These are phyloP conservation scores for Gracilaria vermiculophylla DNA, from an alignment of 23 red algal genomes.

Conservation along the genomic window DNA sequence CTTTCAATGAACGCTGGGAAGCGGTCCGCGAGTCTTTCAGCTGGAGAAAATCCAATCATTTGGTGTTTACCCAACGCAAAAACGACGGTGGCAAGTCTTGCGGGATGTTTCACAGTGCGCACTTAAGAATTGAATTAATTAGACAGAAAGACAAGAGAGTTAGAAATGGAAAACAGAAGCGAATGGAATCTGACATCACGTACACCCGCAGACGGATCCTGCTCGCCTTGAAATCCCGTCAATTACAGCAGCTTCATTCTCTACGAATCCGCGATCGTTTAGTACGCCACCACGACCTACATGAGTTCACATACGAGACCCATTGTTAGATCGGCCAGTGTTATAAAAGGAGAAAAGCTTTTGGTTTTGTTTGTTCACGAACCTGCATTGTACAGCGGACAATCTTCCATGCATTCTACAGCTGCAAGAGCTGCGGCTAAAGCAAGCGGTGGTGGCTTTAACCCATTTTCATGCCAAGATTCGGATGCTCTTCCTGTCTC, in stretches of 20 bases:
- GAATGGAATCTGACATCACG: neutral
- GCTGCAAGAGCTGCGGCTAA: conserved; percentile 62
- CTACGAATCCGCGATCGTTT: conserved; percentile 56
- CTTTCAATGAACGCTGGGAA: conserved; percentile 35
- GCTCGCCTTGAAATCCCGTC: conserved; percentile 30
- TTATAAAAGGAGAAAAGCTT: no score
- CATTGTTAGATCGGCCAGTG: neutral
- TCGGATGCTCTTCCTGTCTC: neutral
- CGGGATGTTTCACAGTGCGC: conserved; percentile 65
- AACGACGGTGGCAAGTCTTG: conserved; percentile 68
- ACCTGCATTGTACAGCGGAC: conserved; percentile 67
- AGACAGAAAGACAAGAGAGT: neutral
- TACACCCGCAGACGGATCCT: conserved; percentile 35
- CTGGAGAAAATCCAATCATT: conserved; percentile 38
- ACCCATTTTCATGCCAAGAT: conserved; percentile 1
- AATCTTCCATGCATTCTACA: conserved; percentile 66
- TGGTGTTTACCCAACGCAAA: conserved; percentile 17
- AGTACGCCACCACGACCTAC: conserved; percentile 53
- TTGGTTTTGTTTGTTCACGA: neutral
- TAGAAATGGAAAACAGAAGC: neutral
- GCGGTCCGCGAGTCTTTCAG: conserved; percentile 31
- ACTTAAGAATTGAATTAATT: neutral
- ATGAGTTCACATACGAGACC: neutral
- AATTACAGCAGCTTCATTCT: conserved; percentile 77
- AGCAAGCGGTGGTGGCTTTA: conserved; percentile 22